Evolutionary conservation across 768 basidiomycete genomes (phyloP), one percentile per base, ranked within the genome.

Genomic region (Porphyrellus cyaneotinctus): DNA sequence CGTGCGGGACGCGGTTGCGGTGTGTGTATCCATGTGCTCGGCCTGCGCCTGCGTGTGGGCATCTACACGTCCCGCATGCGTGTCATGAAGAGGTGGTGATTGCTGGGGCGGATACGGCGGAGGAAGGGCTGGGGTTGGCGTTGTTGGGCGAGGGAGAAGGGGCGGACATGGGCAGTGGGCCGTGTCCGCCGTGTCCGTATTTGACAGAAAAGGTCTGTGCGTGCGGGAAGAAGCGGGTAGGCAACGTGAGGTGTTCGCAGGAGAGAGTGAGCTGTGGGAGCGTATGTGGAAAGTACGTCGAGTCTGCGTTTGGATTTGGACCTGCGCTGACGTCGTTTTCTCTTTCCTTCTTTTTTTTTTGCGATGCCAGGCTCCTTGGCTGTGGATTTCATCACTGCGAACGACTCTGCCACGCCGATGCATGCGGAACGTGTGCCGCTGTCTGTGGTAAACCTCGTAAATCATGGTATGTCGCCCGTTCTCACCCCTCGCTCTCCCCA

Each of bases 341-440:
- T n/a, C n/a, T n/a, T n/a, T n/a, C n/a, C 15, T 15, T 20, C 20
- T 33, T 18, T 36, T 44, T 9, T 53, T 8, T 31, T 24, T 52
- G n/a, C 14, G 32, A 42, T 5, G 23, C 2, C 49, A 87, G 84
- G 55, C 69, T 87, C 3, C 72, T 97, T 51, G 71, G 71, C 0
- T 99, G 97, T 62, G 97, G 95, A 2, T 92, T 87, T 65, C 97
- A 99, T 66, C 83, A 78, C 14, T 99, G 97, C 66, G 83, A 87
- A 53, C 78, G 84, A 50, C 62, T 78, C 0, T 99, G 97, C 68
- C 97, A 99, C 63, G 73, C 77, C 3, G 91, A 85, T 39, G 81
- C 79, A 6, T 98, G 95, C 63, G 91, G 91, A 2, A 49, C 75
- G 0, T 97, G 94, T 69, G 76, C 75, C 3, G 78, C 85, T 30